A percentile compares a stretch with the other conserved stretches of the same genome.
These are phyloP conservation scores for Cystofilobasidium ferigula DNA, from an alignment of 768 basidiomycete species.

Conservation along the genomic window DNA sequence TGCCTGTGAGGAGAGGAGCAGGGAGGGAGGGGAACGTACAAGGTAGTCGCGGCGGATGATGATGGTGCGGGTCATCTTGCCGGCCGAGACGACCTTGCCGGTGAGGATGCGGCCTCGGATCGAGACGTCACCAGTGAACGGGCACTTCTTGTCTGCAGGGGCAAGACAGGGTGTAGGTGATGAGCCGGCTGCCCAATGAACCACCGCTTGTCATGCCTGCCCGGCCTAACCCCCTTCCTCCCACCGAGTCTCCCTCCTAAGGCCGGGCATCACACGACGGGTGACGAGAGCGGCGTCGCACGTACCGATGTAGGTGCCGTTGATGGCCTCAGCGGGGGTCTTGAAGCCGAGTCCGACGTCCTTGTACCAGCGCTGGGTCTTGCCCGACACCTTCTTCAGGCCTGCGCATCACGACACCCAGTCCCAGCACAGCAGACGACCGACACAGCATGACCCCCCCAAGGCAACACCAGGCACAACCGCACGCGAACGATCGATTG, in stretches of 20 bases:
- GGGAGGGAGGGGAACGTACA: slow-evolving; percentile 1
- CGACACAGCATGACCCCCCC: not conserved
- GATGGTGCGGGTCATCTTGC: slow-evolving; percentile 96
- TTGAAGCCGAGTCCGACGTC: slow-evolving; percentile 95
- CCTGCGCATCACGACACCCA: slow-evolving; percentile 41
- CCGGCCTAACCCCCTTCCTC: not conserved
- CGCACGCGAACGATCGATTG: too few relatives aligned
- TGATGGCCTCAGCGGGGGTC: slow-evolving; percentile 90
- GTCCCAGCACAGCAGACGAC: not conserved
- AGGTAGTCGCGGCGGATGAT: slow-evolving; percentile 65
- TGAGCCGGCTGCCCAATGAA: too few relatives aligned
- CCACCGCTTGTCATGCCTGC: too few relatives aligned
- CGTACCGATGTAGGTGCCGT: slow-evolving; percentile 85
- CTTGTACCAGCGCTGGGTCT: slow-evolving; percentile 98
- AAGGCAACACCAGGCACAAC: too few relatives aligned
- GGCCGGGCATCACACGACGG: too few relatives aligned
- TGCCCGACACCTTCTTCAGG: slow-evolving; percentile 83
- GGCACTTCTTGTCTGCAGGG: slow-evolving; percentile 90
- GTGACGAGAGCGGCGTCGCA: not conserved
- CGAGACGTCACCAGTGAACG: slow-evolving; percentile 90
- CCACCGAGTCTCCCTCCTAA: not conserved
- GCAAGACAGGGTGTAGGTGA: too few relatives aligned
- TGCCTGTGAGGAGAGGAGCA: slow-evolving; percentile 26
- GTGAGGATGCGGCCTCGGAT: slow-evolving; percentile 98
- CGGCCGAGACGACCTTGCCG: slow-evolving; percentile 87